Conservation (phyloP, 2,329 filamentous ascomycete species). For the Sclerotinia minor region DNA sequence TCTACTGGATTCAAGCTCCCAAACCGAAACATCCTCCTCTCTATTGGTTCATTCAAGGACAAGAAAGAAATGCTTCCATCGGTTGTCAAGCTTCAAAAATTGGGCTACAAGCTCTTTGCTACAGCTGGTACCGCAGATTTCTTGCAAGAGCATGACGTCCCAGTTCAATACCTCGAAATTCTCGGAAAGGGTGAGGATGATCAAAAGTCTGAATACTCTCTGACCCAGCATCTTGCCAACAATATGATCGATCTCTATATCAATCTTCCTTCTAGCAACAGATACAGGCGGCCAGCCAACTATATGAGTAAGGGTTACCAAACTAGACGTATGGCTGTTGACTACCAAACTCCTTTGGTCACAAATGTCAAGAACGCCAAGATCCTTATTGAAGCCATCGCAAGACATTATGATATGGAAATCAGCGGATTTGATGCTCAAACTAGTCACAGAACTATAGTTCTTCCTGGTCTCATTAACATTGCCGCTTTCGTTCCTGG, state of each 20-base stretch:
- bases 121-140: constrained; percentile 97
- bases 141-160: constrained; percentile 86
- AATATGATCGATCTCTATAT: constrained; percentile 97
- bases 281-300: constrained; percentile 92
- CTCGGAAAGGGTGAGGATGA: constrained; percentile 76
- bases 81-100: constrained; percentile 80
- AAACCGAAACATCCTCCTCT: constrained; percentile 91
- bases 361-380: constrained; percentile 99
- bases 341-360: constrained; percentile 89
- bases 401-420: constrained; percentile 81
- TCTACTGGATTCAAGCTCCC: constrained; percentile 96
- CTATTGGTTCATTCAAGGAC: constrained; percentile 96
- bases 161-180: constrained; percentile 90
- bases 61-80: constrained; percentile 97
- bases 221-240: constrained; percentile 94
- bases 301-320: constrained; percentile 99
- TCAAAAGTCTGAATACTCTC: constrained; percentile 92
- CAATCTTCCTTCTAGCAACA: constrained; percentile 98
- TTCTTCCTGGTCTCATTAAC: constrained; percentile 75
- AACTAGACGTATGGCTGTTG: constrained; percentile 95
- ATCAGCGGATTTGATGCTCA: constrained; percentile 86
- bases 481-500: constrained; percentile 78
- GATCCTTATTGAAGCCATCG: constrained; percentile 91
- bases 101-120: constrained; percentile 94
- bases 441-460: constrained; percentile 77